Evolutionary conservation across 1,139 yeast genomes (phyloP), one percentile per base, ranked within the genome.

Genomic region (Williopsis jadinii): DNA sequence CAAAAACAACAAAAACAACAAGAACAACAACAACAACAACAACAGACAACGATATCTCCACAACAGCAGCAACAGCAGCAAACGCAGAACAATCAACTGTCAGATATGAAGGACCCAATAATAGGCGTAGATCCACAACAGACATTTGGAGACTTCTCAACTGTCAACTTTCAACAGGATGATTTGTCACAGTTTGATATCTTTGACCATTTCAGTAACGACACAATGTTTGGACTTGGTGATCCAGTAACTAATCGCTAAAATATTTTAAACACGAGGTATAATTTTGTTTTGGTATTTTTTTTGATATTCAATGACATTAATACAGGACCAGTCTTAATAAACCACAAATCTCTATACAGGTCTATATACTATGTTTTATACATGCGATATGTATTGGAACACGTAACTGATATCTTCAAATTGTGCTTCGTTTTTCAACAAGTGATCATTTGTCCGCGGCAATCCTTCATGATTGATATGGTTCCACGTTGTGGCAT

Each of bases 401-500:
- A 94, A 92, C 6, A 88, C 95, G 64, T 80, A 92, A 40, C 90
- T 76, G 29, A 94, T 79, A 39, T 85, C 88, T 36, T 77, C 71
- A 51, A 75, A 76, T 24, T 74, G 70, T 19, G 73, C 66, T 59
- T 92, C 99, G 55, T 83, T 87, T 46, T 78, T 74, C 44, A 92
- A 66, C 40, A 92, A 66, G 43, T 77, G 71, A 58, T 92, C 98
- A 55, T 88, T 85, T 34, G 90, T 86, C 32, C 65, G 63, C 19
- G 62, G 66, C 55, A 92, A 67, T 2, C 75, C 77, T 3, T 65
- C 71, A 47, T 75, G 85, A 44, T 81, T 74, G 47, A 85, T 71
- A 63, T 92, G 99, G 59, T 92, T 90, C 99, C 99, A 92, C 0
- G 97, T 82, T 0, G 97, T 92, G 0, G 97, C 86, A 63, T 94